These are phyloP conservation scores for Ilyonectria sp. DNA, from an alignment of 2,329 filamentous ascomycete species.

Conservation along the genomic window DNA sequence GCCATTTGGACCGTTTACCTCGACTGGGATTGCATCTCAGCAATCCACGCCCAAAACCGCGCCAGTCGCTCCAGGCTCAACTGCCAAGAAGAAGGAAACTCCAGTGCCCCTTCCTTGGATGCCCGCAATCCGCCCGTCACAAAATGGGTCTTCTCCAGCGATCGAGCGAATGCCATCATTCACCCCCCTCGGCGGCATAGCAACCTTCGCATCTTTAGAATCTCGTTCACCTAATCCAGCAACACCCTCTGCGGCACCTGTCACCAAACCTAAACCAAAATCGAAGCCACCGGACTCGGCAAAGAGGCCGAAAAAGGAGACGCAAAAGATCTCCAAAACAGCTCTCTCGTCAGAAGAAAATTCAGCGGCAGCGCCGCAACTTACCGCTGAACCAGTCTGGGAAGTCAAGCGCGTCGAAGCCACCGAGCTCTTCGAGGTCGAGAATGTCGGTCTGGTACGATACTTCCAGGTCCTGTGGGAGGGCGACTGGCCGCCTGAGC, in stretches of 20 bases:
- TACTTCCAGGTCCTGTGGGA: slow-evolving; percentile 70
- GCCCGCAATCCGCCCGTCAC: fast-evolving
- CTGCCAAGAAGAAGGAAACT: slow-evolving; percentile 21
- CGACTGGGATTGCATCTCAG: slow-evolving; percentile 20
- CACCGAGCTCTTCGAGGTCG: slow-evolving; percentile 56
- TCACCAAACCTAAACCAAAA: slow-evolving; percentile 13
- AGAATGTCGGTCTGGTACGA: slow-evolving; percentile 55
- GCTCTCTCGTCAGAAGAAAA: neutral
- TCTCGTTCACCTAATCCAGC: slow-evolving; percentile 22
- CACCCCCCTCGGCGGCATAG: slow-evolving; percentile 16
- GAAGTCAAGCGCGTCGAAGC: slow-evolving; percentile 63
- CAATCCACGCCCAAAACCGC: slow-evolving; percentile 26
- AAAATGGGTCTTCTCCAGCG: neutral
- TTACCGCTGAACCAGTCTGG: slow-evolving; percentile 52
- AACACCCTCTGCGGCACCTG: neutral
- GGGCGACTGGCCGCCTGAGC: slow-evolving; percentile 68
- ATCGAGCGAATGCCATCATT: slow-evolving; percentile 13
- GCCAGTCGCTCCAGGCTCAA: neutral
- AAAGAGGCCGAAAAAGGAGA: slow-evolving; percentile 23
- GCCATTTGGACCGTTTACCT: slow-evolving; percentile 18
- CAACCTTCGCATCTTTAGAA: slow-evolving; percentile 25
- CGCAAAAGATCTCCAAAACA: slow-evolving; percentile 1
- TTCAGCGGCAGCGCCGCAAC: neutral
- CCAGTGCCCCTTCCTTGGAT: slow-evolving; percentile 15
- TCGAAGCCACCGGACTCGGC: slow-evolving; percentile 19